These are phyloP conservation scores for Eryngium alpinum DNA, from an alignment of 140 eudicot genomes.

Conservation along the genomic window DNA sequence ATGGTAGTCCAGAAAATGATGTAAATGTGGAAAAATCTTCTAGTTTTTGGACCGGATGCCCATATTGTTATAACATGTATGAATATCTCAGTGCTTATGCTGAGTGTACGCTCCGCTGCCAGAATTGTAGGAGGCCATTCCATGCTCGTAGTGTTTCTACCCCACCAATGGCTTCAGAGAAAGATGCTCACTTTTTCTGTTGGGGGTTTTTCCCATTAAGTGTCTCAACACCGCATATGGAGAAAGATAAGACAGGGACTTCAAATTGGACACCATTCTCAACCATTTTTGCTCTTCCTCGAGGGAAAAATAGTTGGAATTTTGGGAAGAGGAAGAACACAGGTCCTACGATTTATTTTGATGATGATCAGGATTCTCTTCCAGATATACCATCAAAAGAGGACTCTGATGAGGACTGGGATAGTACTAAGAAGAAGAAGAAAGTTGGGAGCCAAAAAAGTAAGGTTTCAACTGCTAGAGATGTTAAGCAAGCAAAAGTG, in stretches of 20 bases:
- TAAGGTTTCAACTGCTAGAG: constrained; percentile 24
- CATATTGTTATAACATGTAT: constrained; percentile 66
- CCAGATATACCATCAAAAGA: constrained; percentile 47
- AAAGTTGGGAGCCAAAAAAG: constrained; percentile 26
- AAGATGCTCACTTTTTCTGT: constrained; percentile 49
- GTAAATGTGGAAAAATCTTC: constrained; percentile 30
- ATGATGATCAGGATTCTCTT: constrained; percentile 61
- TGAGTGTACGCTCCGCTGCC: constrained; percentile 71
- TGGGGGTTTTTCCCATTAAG: constrained; percentile 79
- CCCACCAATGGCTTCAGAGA: constrained; percentile 43
- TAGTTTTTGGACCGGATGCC: constrained; percentile 88
- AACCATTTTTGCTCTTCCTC: constrained; percentile 43
- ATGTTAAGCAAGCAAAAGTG: constrained; percentile 21
- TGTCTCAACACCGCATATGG: constrained; percentile 44
- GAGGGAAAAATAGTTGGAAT: constrained; percentile 10
- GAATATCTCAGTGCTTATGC: constrained; percentile 53
- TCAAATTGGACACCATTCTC: constrained; percentile 76
- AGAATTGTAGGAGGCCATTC: constrained; percentile 69
- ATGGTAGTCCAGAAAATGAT: constrained; percentile 16
- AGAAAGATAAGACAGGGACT: constrained; percentile 25
- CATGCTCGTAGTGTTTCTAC: constrained; percentile 54
- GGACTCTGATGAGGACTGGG: constrained; percentile 66
- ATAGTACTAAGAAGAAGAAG: constrained; percentile 33
- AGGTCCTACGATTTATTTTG: constrained; percentile 52
- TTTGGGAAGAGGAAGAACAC: constrained; percentile 20